Evolutionary conservation across 2,329 filamentous ascomycete species (phyloP).

Genomic region (Hypoxylon sp.): DNA sequence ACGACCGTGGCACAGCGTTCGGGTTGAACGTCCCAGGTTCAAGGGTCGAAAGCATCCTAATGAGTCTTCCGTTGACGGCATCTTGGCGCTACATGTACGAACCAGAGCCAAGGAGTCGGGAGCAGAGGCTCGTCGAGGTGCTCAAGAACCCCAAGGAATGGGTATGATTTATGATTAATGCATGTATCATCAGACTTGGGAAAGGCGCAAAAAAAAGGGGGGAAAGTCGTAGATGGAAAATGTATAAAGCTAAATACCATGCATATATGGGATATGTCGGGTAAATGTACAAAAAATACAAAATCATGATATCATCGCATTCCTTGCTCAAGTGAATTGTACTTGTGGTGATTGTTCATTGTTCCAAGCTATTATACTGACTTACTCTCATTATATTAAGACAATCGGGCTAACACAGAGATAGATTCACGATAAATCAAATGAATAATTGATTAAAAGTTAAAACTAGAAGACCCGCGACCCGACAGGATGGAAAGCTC

Average conservation of each 20-base stretch:
- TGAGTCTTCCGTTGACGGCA: conserved; percentile 94
- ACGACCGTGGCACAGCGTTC: conserved; percentile 94
- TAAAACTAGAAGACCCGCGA: no score
- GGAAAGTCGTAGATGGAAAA: conserved; percentile 1
- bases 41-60: conserved; percentile 93
- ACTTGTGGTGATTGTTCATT: no score
- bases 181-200: conserved; percentile 7
- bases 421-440: conserved; percentile 1
- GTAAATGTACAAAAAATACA: background rate
- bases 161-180: conserved; percentile 56
- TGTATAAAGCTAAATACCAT: conserved; percentile 26
- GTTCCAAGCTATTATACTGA: no score
- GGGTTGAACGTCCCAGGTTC: conserved; percentile 92
- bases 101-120: conserved; percentile 76
- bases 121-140: conserved; percentile 82
- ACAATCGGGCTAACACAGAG: no score
- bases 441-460: no score
- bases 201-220: conserved; percentile 14
- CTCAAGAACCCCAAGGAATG: conserved; percentile 71
- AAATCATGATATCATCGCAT: no score
- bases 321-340: no score
- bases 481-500: conserved; percentile 25
- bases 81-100: conserved; percentile 97
- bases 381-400: no score
- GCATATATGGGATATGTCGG: conserved; percentile 9